Conservation (phyloP, 2,329 filamentous ascomycete species). For the Epicoccum nigrum region DNA sequence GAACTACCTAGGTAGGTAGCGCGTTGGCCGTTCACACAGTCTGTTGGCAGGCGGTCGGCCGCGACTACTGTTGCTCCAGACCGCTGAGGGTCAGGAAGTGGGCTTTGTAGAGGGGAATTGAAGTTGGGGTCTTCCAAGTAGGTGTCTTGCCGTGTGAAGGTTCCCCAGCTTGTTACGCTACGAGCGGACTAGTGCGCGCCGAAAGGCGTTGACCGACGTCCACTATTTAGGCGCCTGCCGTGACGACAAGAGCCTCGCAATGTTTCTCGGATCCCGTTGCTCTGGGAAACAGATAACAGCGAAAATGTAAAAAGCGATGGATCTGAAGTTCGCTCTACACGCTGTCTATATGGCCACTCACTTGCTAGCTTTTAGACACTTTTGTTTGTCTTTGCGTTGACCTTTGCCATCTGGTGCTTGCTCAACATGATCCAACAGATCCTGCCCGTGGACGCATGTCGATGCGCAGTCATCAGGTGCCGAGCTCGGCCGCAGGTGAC, state of each 20-base stretch:
- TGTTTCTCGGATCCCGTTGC: neutral
- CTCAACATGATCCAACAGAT: no score
- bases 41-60: no score
- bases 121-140: neutral
- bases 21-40: conserved; percentile 1
- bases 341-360: no score
- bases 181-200: conserved; percentile 4
- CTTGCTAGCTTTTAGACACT: no score
- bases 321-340: no score
- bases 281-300: no score
- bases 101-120: neutral
- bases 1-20: conserved; percentile 10
- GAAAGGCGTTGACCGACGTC: conserved; percentile 4
- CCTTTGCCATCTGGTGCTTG: no score
- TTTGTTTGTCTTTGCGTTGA: no score
- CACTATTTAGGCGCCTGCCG: no score
- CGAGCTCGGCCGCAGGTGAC: no score
- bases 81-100: neutral
- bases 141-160: neutral
- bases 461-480: no score
- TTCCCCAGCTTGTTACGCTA: conserved; percentile 5
- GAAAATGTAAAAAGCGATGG: neutral
- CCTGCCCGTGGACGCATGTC: no score
- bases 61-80: neutral
- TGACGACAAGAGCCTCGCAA: neutral